Evolutionary conservation across 768 basidiomycete species (phyloP).

Genomic region (Tricholoma furcatifolium): DNA sequence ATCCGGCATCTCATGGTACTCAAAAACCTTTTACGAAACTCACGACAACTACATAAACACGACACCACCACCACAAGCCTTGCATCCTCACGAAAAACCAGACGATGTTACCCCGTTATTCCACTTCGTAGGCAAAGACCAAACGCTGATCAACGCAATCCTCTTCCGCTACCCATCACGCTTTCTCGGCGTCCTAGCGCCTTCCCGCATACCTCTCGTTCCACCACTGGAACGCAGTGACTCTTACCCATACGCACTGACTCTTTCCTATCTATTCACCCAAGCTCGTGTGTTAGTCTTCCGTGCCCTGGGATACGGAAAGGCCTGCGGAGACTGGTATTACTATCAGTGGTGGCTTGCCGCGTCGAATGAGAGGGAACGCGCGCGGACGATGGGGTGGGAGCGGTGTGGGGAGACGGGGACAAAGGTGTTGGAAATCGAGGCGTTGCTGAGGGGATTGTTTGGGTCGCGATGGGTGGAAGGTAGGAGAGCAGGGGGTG

Average conservation of each 20-base stretch:
- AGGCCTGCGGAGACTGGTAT: constrained; percentile 42
- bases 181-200: constrained; percentile 36
- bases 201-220: constrained; percentile 15
- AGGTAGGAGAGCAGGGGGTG: constrained; percentile 3
- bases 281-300: too few relatives aligned
- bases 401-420: not conserved
- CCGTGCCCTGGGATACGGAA: not conserved
- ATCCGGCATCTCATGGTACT: constrained; percentile 43
- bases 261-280: too few relatives aligned
- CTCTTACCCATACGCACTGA: too few relatives aligned
- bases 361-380: constrained; percentile 15
- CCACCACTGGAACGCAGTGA: not conserved
- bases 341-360: constrained; percentile 55
- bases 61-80: constrained; percentile 11
- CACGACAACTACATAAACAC: constrained; percentile 48
- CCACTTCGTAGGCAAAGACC: constrained; percentile 57
- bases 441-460: constrained; percentile 11
- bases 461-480: constrained; percentile 19
- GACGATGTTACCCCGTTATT: constrained; percentile 6
- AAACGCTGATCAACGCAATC: constrained; percentile 50
- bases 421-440: constrained; percentile 8
- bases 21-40: constrained; percentile 43
- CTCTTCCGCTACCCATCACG: constrained; percentile 44
- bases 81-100: not conserved
- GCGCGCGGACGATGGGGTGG: constrained; percentile 18